Evolutionary conservation across 179 eudicot species (phyloP).

Genomic region (Heliamphora pulchella): DNA sequence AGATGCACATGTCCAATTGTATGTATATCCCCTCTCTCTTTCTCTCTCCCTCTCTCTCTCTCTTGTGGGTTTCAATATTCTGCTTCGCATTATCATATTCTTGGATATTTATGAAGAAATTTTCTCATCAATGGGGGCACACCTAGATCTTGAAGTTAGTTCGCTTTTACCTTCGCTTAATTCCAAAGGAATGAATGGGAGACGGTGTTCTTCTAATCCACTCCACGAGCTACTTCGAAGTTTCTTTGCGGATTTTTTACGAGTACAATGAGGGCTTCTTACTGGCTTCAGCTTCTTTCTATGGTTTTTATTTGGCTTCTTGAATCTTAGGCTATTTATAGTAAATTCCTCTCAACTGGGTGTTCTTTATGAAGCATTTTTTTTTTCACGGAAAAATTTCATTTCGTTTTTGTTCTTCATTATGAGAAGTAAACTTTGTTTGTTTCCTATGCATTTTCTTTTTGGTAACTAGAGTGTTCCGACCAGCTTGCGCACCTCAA

Average conservation of each 20-base stretch:
- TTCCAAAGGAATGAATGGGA: too few relatives aligned
- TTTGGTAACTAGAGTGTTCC: too few relatives aligned
- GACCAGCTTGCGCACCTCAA: too few relatives aligned
- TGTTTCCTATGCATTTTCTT: neutral
- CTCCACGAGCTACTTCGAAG: too few relatives aligned
- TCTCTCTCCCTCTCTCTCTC: constrained; percentile 2
- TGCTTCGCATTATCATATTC: too few relatives aligned
- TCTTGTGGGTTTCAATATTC: neutral
- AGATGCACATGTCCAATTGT: constrained; percentile 88
- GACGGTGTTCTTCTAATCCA: too few relatives aligned
- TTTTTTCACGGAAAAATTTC: neutral
- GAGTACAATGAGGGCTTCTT: too few relatives aligned
- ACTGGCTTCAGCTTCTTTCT: neutral
- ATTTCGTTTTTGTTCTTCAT: neutral
- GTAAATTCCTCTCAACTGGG: neutral
- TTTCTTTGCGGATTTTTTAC: too few relatives aligned
- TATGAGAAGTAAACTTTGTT: neutral
- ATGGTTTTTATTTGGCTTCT: neutral
- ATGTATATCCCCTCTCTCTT: neutral
- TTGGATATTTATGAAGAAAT: neutral
- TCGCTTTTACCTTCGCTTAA: too few relatives aligned
- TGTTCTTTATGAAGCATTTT: neutral
- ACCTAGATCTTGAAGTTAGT: neutral
- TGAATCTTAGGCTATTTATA: neutral
- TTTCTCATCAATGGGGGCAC: neutral